Percentiles rank a stretch among this genome's conserved stretches.
Evolutionary conservation across 768 basidiomycete genomes (phyloP).

Genomic region (Boletus tomentosulus): DNA sequence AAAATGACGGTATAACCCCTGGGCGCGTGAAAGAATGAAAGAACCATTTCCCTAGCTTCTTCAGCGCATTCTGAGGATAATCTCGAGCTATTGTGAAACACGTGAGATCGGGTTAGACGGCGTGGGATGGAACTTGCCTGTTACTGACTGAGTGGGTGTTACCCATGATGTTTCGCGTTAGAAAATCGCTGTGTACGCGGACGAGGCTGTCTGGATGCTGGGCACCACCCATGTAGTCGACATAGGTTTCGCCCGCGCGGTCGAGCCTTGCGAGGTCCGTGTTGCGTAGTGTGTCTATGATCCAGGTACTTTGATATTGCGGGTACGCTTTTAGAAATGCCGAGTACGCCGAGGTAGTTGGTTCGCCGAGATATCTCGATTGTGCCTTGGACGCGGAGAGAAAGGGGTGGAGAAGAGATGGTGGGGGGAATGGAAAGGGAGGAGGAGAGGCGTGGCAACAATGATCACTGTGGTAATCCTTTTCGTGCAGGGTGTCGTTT

Average conservation of each 20-base stretch:
- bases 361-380: conserved; percentile 26
- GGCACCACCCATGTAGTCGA: conserved; percentile 84
- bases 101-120: background rate
- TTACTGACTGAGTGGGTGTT: conserved; percentile 85
- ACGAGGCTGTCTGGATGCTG: conserved; percentile 78
- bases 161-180: conserved; percentile 63
- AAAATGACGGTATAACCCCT: conserved; percentile 78
- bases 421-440: background rate
- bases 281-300: conserved; percentile 61
- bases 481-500: conserved; percentile 39
- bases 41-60: conserved; percentile 68
- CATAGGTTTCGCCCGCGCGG: conserved; percentile 65
- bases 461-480: conserved; percentile 14
- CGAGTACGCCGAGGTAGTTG: conserved; percentile 42
- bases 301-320: conserved; percentile 68
- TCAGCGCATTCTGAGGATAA: conserved; percentile 61
- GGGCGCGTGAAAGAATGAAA: conserved; percentile 74
- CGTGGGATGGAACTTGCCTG: conserved; percentile 42
- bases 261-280: conserved; percentile 61
- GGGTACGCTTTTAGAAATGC: conserved; percentile 43
- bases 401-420: conserved; percentile 4
- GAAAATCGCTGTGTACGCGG: conserved; percentile 63
- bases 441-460: background rate
- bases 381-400: conserved; percentile 21
- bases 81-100: conserved; percentile 48